Evolutionary conservation across 192 early-diverging fungal species (phyloP).

Genomic region (Backusella liffmaniae): DNA sequence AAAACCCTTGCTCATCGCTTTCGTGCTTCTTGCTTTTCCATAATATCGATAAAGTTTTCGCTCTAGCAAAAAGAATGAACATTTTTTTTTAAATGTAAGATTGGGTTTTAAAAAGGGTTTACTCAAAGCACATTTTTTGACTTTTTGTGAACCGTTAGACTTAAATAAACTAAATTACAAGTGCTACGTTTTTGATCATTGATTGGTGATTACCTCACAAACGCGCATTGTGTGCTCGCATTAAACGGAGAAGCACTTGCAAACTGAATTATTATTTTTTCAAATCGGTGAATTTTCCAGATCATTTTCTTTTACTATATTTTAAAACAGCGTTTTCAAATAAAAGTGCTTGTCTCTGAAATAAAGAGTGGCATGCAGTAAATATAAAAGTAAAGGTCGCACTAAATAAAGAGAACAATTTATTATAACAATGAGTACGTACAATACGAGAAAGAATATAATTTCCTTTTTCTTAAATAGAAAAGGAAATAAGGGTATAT

Average conservation of each 20-base stretch:
- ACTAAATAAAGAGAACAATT: conserved; percentile 5
- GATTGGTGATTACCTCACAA: background rate
- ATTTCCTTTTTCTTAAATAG: background rate
- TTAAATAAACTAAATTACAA: background rate
- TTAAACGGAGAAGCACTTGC: background rate
- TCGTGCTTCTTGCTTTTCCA: background rate
- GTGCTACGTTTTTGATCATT: conserved; percentile 1
- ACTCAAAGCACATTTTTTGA: background rate
- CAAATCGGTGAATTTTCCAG: background rate
- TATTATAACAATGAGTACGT: background rate
- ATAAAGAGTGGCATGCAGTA: background rate
- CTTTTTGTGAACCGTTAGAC: conserved; percentile 4
- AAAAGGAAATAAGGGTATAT: background rate
- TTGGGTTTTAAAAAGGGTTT: conserved; percentile 3
- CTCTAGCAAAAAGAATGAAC: background rate
- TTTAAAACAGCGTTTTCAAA: background rate
- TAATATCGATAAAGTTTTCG: background rate
- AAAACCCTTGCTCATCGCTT: background rate
- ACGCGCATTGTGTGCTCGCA: background rate
- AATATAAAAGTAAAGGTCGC: background rate
- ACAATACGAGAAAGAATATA: background rate
- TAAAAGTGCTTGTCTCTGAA: background rate
- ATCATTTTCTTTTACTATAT: background rate
- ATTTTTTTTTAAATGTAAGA: background rate
- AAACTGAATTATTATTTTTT: background rate